Base-by-base conservation (phyloP, 164 flowering plant genomes). In the Tetracentron sinense region DNA sequence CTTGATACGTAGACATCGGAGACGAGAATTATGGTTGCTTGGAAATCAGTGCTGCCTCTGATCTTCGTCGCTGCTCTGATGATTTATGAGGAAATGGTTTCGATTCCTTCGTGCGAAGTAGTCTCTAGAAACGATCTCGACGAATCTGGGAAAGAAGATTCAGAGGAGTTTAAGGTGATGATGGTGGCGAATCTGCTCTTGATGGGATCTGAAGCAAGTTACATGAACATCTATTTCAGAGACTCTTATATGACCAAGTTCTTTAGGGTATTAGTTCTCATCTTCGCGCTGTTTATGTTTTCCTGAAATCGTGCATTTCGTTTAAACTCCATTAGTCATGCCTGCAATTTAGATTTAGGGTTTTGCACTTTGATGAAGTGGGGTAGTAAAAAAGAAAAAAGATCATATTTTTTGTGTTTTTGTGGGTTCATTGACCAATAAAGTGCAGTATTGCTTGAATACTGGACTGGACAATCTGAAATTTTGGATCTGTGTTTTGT, bases 161-260 rank as follows among this genome's bases (percentile, higher is more conserved):
- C 59, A 0, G 80, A 68, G 15, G 86, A 83, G 22, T 53, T 87
- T 71, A 87, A 75, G 75, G 88, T 83, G 42, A 87, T 87, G 89
- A 54, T 85, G 72, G 92, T 80, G 35, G 81, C 84, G 29, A 72
- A 85, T 70, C 54, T 87, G 65, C 77, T 85, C 6, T 68, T 85
- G 22, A 46, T 68, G 70, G 88, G 89, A 30, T 82, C 88, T 35
- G 85, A 83, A 15, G 71, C 85, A n/a, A 76, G 79, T 22, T 85
- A 69, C 48, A 31, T 72, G 56, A 72, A 77, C 57, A 25, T 57
- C 26, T 74, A 70, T 48, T 83, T 85, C 75, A 74, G 87, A 55
- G 77, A 83, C 42, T 77, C 78, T 51, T 83, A 74, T 74, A 64
- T 73, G 78, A 55, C 90, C 69, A 83, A 77, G 44, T 85, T 85